These are phyloP conservation scores for Cystobasidium pallidum DNA, from an alignment of 1,284 basidiomycete species.

Conservation along the genomic window DNA sequence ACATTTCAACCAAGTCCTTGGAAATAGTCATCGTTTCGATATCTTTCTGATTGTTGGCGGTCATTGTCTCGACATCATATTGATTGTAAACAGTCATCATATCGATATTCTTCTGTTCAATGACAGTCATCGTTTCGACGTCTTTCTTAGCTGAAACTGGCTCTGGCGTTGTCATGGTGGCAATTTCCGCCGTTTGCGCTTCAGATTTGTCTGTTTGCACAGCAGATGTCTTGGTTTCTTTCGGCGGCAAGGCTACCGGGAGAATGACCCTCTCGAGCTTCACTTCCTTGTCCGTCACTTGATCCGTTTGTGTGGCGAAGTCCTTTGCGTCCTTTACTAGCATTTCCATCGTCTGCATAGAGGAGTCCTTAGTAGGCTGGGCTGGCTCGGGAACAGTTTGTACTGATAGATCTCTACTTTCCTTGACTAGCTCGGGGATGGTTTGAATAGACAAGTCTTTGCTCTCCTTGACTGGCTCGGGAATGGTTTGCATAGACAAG, in stretches of 20 bases:
- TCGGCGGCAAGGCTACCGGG: constrained; percentile 54
- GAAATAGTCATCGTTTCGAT: background rate
- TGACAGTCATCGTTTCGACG: background rate
- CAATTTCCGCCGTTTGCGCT: constrained; percentile 7
- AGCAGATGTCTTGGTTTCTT: constrained; percentile 44
- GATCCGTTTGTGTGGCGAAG: constrained; percentile 6
- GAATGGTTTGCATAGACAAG: background rate
- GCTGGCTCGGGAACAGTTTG: background rate
- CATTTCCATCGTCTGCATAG: background rate
- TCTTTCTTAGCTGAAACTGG: background rate
- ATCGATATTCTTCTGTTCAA: constrained; percentile 13
- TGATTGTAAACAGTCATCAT: background rate
- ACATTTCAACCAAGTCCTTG: background rate
- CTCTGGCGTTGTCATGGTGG: constrained; percentile 11
- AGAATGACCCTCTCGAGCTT: background rate
- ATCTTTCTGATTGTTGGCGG: background rate
- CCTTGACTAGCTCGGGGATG: background rate
- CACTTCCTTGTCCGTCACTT: background rate
- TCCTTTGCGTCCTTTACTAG: background rate
- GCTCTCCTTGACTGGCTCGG: constrained; percentile 1
- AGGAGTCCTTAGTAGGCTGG: background rate
- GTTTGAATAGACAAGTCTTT: constrained; percentile 8
- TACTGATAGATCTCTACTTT: background rate
- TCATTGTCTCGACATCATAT: constrained; percentile 3
- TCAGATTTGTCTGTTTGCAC: constrained; percentile 19